Conservation (phyloP, 148 eudicot genomes). For the Chenopodium album region DNA sequence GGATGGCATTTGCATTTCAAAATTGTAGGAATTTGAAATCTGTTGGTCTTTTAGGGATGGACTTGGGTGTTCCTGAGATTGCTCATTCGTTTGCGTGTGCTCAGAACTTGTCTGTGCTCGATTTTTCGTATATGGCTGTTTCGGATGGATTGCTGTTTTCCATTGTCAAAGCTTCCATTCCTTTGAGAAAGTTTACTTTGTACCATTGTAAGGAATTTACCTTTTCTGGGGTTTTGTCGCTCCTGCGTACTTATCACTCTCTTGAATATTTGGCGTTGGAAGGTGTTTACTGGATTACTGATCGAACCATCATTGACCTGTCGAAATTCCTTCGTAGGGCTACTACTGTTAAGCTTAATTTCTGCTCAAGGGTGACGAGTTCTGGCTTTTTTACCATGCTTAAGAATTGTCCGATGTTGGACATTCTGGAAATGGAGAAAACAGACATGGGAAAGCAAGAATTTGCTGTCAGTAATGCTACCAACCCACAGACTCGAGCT, state of each 20-base stretch:
- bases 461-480: constrained; percentile 19
- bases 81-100: constrained; percentile 33
- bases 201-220: constrained; percentile 35
- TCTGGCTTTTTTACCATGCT: constrained; percentile 41
- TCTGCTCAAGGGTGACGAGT: constrained; percentile 39
- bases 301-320: constrained; percentile 34
- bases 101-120: constrained; percentile 34
- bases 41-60: constrained; percentile 34
- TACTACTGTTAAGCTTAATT: constrained; percentile 38
- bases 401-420: constrained; percentile 45
- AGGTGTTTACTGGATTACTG: constrained; percentile 39
- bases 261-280: constrained; percentile 45
- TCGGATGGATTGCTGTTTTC: constrained; percentile 45
- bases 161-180: constrained; percentile 44
- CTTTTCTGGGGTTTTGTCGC: constrained; percentile 38
- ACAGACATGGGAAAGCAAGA: constrained; percentile 40
- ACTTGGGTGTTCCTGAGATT: constrained; percentile 27
- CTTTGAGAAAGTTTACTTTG: constrained; percentile 51
- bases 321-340: constrained; percentile 40
- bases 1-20: constrained; percentile 36
- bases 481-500: constrained; percentile 34
- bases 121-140: constrained; percentile 39
- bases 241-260: constrained; percentile 33
- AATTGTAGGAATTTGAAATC: constrained; percentile 35
- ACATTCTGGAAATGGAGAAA: constrained; percentile 45